phyloP scores from a whole-genome alignment of 1,284 basidiomycete species.

The Cryptococcus jaspeensis region DNA sequence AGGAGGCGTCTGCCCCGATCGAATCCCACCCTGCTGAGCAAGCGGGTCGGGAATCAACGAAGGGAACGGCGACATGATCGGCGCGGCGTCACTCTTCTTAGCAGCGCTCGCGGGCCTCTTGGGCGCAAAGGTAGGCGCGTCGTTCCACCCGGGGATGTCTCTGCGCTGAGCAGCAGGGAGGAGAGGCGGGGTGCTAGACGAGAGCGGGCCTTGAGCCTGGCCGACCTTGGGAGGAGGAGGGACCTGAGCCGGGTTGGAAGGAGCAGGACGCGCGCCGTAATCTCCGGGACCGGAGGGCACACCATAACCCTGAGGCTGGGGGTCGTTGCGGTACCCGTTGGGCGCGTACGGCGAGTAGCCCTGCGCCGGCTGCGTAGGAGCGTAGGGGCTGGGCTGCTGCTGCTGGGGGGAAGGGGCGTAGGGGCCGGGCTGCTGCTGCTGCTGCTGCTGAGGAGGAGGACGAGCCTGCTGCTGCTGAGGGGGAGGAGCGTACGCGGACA shows the following conservation, averaged over 20 bases:
- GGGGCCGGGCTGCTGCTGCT: constrained; percentile 13
- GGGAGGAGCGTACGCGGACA: constrained; percentile 19
- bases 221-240: constrained; percentile 48
- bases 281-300: constrained; percentile 27
- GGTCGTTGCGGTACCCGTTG: constrained; percentile 25
- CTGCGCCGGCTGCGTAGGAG: constrained; percentile 11
- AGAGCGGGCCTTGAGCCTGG: constrained; percentile 15
- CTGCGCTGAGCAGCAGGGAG: constrained; percentile 49
- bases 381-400: constrained; percentile 19
- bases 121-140: constrained; percentile 56
- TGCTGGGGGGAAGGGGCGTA: background rate
- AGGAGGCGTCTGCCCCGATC: constrained; percentile 31
- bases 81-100: constrained; percentile 58
- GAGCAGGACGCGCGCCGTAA: constrained; percentile 11
- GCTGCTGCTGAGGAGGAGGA: background rate
- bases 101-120: constrained; percentile 60
- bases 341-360: constrained; percentile 10
- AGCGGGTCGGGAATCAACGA: constrained; percentile 51
- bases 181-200: constrained; percentile 26
- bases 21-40: background rate
- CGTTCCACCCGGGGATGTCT: constrained; percentile 87
- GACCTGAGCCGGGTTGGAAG: constrained; percentile 24
- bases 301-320: constrained; percentile 36
- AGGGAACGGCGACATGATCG: constrained; percentile 88
- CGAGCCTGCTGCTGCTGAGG: background rate